Conservation (phyloP, 345 rosid genomes). For the Melastoma malabathricum region DNA sequence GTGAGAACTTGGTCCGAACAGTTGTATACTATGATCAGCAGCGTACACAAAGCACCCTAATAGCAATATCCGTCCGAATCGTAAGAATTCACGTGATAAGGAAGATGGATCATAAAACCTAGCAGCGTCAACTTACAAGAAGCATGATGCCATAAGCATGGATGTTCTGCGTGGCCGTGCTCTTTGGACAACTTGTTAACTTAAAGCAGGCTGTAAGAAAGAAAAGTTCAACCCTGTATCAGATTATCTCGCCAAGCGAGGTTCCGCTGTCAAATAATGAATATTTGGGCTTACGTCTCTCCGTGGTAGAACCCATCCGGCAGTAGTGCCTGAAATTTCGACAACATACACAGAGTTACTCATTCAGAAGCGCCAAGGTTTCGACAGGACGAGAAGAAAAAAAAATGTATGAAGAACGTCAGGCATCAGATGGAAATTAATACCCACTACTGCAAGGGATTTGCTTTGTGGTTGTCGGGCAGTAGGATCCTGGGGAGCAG, state of each 20-base stretch:
- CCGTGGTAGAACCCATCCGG: conserved; percentile 56
- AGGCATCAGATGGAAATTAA: conserved; percentile 30
- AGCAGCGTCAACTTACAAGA: conserved; percentile 41
- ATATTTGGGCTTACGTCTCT: conserved; percentile 30
- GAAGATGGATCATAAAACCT: too few species aligned
- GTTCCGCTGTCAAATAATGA: too few species aligned
- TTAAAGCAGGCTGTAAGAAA: conserved; percentile 57
- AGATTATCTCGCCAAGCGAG: too few species aligned
- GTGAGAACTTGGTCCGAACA: conserved; percentile 60
- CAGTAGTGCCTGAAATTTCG: conserved; percentile 57
- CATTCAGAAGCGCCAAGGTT: too few species aligned
- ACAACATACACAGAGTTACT: conserved; percentile 3
- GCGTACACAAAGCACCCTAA: conserved; percentile 38
- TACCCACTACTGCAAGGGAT: conserved; percentile 75
- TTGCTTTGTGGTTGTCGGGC: conserved; percentile 50
- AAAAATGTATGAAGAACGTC: background rate
- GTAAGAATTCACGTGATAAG: too few species aligned
- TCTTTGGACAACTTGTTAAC: conserved; percentile 56
- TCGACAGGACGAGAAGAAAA: too few species aligned
- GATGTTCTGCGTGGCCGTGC: conserved; percentile 54
- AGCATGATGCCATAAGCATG: conserved; percentile 71
- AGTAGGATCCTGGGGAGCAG: conserved; percentile 78
- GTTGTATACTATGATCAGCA: conserved; percentile 47
- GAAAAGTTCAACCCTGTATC: too few species aligned
- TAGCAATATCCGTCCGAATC: too few species aligned